phyloP scores from a whole-genome alignment of 495 filamentous ascomycete genomes.

The Bombardia bombarda region DNA sequence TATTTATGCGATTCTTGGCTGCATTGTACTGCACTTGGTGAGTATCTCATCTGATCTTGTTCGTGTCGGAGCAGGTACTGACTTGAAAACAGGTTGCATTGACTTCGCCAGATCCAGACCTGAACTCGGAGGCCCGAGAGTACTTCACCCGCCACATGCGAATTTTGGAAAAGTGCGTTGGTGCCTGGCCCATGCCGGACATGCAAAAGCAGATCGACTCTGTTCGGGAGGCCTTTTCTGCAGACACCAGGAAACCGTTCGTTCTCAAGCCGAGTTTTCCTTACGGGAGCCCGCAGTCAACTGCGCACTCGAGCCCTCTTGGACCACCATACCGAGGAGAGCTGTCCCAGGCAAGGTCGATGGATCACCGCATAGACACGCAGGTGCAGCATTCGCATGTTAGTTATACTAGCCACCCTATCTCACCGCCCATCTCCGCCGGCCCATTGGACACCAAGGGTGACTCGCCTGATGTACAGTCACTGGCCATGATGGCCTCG shows the following conservation, averaged over 20 bases:
- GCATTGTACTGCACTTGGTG: conserved; percentile 93
- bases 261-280: conserved; percentile 83
- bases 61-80: not conserved
- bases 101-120: conserved; percentile 85
- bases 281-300: conserved; percentile 69
- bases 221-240: conserved; percentile 86
- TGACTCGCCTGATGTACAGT: conserved; percentile 73
- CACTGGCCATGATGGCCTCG: conserved; percentile 67
- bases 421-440: conserved; percentile 75
- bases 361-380: conserved; percentile 33
- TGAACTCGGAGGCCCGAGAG: conserved; percentile 76
- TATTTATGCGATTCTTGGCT: conserved; percentile 85
- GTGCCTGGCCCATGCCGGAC: conserved; percentile 84
- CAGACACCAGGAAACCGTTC: conserved; percentile 77
- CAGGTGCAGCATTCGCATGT: conserved; percentile 56
- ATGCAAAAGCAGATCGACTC: conserved; percentile 88
- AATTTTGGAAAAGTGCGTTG: conserved; percentile 77
- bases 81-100: conserved; percentile 62
- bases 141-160: conserved; percentile 96
- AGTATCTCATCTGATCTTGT: conserved; percentile 21
- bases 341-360: conserved; percentile 28
- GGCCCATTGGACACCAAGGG: conserved; percentile 67
- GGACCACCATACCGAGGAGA: conserved; percentile 38
- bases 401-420: conserved; percentile 67
- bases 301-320: conserved; percentile 53